phyloP scores from a whole-genome alignment of 345 rosid species.

The Carallia pectinifolia region DNA sequence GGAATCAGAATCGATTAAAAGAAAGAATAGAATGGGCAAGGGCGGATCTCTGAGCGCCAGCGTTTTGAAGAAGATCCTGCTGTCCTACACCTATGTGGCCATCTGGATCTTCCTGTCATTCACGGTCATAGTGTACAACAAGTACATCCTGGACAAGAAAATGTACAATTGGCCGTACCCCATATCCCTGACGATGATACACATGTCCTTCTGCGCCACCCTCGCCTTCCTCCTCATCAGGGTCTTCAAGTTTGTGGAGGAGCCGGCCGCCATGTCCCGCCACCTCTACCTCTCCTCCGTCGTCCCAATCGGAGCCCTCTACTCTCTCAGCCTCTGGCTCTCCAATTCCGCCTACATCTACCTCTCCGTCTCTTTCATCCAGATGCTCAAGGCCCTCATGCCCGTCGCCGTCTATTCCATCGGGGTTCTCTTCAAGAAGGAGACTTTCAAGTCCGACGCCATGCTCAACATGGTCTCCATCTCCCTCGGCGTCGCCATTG shows the following conservation, averaged over 20 bases:
- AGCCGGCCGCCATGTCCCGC: constrained; percentile 81
- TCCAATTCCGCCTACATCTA: constrained; percentile 98
- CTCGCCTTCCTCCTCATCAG: constrained; percentile 85
- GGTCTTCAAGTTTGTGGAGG: constrained; percentile 72
- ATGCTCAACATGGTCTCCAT: constrained; percentile 93
- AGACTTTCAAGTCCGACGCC: constrained; percentile 60
- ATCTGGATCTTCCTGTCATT: constrained; percentile 98
- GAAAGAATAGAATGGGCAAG: constrained; percentile 56
- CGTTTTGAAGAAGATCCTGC: constrained; percentile 80
- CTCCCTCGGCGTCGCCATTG: constrained; percentile 85
- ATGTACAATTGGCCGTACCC: constrained; percentile 99
- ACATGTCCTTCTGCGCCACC: constrained; percentile 92
- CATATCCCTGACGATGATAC: constrained; percentile 96
- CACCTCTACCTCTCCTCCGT: constrained; percentile 80
- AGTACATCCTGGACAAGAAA: constrained; percentile 95
- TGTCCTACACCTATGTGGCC: constrained; percentile 87
- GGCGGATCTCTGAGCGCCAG: constrained; percentile 87
- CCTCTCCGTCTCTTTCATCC: constrained; percentile 92
- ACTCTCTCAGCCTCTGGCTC: constrained; percentile 88
- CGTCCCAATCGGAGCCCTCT: constrained; percentile 88
- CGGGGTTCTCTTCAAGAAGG: constrained; percentile 72
- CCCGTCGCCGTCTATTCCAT: constrained; percentile 96
- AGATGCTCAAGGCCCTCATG: constrained; percentile 97
- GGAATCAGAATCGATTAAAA: no score
- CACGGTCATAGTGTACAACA: constrained; percentile 98